Percentiles rank a stretch among this genome's conserved stretches.
These are phyloP conservation scores for Ophiostoma populinum DNA, from an alignment of 2,329 filamentous ascomycete species.

Conservation along the genomic window DNA sequence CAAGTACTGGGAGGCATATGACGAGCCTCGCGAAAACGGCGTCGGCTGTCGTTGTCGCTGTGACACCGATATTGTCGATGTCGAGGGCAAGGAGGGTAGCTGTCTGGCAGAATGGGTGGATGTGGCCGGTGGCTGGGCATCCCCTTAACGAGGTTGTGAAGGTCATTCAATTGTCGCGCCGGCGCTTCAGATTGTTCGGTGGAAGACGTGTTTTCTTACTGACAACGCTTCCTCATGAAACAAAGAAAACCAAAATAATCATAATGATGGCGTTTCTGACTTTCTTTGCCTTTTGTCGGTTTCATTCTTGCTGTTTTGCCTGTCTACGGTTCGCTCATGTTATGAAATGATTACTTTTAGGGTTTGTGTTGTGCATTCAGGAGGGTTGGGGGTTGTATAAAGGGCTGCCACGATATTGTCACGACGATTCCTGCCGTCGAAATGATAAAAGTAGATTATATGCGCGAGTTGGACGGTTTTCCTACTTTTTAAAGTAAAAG, in stretches of 20 bases:
- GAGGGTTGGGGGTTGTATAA: too few species aligned
- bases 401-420: too few species aligned
- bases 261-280: constrained; percentile 9
- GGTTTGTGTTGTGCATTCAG: too few species aligned
- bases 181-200: too few species aligned
- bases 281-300: background rate
- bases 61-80: constrained; percentile 92
- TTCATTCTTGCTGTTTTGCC: background rate
- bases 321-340: too few species aligned
- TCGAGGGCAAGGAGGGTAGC: constrained; percentile 93
- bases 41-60: constrained; percentile 93
- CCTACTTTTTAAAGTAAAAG: too few species aligned
- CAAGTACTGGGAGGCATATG: constrained; percentile 83
- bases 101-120: constrained; percentile 95
- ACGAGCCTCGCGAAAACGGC: constrained; percentile 81
- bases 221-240: background rate
- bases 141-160: constrained; percentile 15
- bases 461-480: too few species aligned
- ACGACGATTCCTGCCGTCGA: too few species aligned
- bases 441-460: too few species aligned
- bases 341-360: too few species aligned
- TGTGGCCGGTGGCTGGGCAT: constrained; percentile 82
- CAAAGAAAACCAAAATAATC: constrained; percentile 7
- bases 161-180: too few species aligned
- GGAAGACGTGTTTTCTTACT: too few species aligned